Evolutionary conservation across 2,329 filamentous ascomycete species (phyloP).

Genomic region (Ascochyta pisi): DNA sequence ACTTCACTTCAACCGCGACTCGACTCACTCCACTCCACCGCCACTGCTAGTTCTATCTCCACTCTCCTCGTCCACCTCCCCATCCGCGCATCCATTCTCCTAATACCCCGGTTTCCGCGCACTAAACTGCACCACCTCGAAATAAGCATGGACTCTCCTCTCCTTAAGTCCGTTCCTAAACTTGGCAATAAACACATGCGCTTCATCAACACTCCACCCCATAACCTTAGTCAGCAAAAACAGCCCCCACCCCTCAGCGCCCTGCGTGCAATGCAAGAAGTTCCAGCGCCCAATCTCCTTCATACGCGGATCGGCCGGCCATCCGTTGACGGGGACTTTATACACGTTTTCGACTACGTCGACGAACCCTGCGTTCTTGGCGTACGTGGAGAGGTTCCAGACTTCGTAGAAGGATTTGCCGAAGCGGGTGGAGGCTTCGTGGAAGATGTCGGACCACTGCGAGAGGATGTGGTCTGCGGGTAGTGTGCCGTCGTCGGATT

Average conservation of each 20-base stretch:
- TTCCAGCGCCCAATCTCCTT: conserved; percentile 46
- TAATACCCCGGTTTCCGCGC: conserved; percentile 9
- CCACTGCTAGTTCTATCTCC: too few species aligned
- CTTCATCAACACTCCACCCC: conserved; percentile 51
- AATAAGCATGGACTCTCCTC: conserved; percentile 42
- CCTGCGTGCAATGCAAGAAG: conserved; percentile 36
- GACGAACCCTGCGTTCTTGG: conserved; percentile 35
- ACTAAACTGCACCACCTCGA: conserved; percentile 29
- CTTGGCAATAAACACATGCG: conserved; percentile 52
- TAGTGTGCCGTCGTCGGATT: conserved; percentile 49
- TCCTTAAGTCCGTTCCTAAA: conserved; percentile 41
- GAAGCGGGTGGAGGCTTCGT: conserved; percentile 31
- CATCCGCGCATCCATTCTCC: background rate
- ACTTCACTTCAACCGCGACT: too few species aligned
- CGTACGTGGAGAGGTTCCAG: conserved; percentile 34
- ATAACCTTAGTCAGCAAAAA: conserved; percentile 38
- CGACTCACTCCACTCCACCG: too few species aligned
- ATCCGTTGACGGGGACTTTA: conserved; percentile 39
- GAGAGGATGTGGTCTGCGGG: conserved; percentile 36
- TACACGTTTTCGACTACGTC: conserved; percentile 38
- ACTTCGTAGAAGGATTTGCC: conserved; percentile 38
- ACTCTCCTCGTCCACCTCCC: background rate
- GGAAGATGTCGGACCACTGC: conserved; percentile 37
- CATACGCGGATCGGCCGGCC: conserved; percentile 37
- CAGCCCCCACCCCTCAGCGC: conserved; percentile 39